These are phyloP conservation scores for Helicostylum pulchrum DNA, from an alignment of 192 early-diverging fungal genomes.

Conservation along the genomic window DNA sequence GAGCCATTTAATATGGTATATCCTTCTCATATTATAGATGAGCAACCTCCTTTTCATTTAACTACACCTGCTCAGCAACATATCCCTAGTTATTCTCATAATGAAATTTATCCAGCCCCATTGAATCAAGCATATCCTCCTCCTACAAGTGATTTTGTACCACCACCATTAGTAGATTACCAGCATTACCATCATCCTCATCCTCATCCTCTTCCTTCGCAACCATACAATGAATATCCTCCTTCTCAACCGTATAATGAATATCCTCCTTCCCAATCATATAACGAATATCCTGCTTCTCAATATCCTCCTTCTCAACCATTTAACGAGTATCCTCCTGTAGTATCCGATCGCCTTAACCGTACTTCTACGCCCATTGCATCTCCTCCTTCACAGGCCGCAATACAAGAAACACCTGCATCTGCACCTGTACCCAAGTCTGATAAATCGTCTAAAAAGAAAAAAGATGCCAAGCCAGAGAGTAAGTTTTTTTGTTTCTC, in stretches of 20 bases:
- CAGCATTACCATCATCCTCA: background rate
- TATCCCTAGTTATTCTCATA: no score
- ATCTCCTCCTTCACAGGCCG: background rate
- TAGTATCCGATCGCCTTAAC: no score
- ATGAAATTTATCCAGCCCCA: background rate
- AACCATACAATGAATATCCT: background rate
- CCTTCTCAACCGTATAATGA: background rate
- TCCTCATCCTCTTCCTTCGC: background rate
- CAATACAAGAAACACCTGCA: background rate
- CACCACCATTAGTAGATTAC: conserved; percentile 2
- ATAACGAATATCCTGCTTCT: background rate
- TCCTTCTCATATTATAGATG: background rate
- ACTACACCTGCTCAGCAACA: no score
- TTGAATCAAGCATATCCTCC: conserved; percentile 12
- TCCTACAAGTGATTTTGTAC: background rate
- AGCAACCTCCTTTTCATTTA: no score
- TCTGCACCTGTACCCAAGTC: background rate
- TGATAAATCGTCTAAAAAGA: background rate
- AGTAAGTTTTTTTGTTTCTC: background rate
- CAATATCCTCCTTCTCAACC: background rate
- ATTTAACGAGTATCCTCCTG: background rate
- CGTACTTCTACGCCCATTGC: background rate
- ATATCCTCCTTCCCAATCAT: no score
- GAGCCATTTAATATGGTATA: conserved; percentile 7
- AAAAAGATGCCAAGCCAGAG: background rate